Evolutionary conservation across 768 basidiomycete genomes (phyloP), one percentile per base, ranked within the genome.

Genomic region (Phylloporus sp.): DNA sequence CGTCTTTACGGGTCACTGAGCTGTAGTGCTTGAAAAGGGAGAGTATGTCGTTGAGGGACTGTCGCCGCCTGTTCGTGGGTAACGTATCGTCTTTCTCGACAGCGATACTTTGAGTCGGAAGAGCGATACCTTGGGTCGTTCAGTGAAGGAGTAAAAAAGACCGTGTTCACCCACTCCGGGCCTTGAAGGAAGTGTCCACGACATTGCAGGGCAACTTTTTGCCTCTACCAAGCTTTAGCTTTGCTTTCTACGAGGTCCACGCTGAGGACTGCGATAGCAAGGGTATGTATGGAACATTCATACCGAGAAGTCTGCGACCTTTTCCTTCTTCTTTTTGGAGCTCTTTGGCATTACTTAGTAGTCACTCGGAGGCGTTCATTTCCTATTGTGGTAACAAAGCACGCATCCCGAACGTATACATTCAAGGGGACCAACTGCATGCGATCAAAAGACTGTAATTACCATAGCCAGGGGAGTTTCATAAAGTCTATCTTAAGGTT

Each of bases 181-280:
- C 85, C 67, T 95, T 93, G 80, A 95, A 97, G 1, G 95, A 94
- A 2, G 95, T 98, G 70, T 98, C 91, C 58, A 97, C 81, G 6
- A 82, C 90, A 77, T 98, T 98, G 41, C 73, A 77, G 10, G 93
- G 77, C 10, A 74, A 66, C 60, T 87, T 81, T 69, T 95, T 98
- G 39, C 91, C 93, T 68, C 95, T 99, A 31, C 95, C 95, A 45
- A 99, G 88, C 70, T 97, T 99, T 32, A 97, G 78, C 69, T 90
- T 97, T 23, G 91, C 84, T 91, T 94, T 97, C 92, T 97, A 68
- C 23, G 26, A 51, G 35, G 26, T 13, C 52, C 41, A 31, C 16
- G 24, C 22, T 23, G 11, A 22, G 15, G 23, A 51, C 34, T 46
- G 11, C 52, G 51, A 52, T 35, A 38, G 39, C 28, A 10, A 45